Percentiles rank a stretch among this genome's conserved stretches.
Evolutionary conservation across 495 filamentous ascomycete genomes (phyloP).

Genomic region (Penicillium odoratum): DNA sequence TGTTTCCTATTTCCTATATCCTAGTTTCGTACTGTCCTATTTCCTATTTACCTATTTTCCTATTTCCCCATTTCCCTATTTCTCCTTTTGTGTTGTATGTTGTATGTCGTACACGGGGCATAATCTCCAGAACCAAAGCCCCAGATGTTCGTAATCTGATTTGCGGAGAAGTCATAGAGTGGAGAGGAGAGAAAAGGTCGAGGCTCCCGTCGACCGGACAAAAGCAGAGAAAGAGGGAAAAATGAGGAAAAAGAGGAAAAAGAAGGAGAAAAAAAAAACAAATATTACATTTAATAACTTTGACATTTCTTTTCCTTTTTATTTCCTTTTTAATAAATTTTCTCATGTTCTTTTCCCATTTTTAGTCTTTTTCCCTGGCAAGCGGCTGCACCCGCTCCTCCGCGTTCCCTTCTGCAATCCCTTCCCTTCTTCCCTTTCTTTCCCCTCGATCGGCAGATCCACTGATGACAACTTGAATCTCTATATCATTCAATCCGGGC

Average conservation of each 20-base stretch:
- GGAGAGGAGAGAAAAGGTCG: slow-evolving; percentile 21
- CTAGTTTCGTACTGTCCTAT: no score
- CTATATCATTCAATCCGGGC: slow-evolving; percentile 10
- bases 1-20: no score
- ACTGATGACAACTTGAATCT: slow-evolving; percentile 20
- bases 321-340: background rate
- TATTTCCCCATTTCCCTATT: no score
- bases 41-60: no score
- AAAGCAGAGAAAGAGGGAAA: slow-evolving; percentile 10
- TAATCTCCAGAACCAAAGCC: background rate
- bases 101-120: background rate
- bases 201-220: slow-evolving; percentile 35
- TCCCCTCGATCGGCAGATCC: slow-evolving; percentile 22
- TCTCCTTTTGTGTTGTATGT: no score
- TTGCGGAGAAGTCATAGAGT: slow-evolving; percentile 17
- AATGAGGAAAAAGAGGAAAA: slow-evolving; percentile 8
- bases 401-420: slow-evolving; percentile 13
- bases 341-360: background rate
- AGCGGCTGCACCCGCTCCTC: slow-evolving; percentile 24
- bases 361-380: slow-evolving; percentile 6
- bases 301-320: no score
- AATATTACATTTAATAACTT: background rate
- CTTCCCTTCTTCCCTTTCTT: slow-evolving; percentile 10
- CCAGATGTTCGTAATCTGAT: slow-evolving; percentile 15
- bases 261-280: background rate